Percentiles rank a stretch among this genome's conserved stretches.
Conservation (phyloP, 257 asterid species). For the Nicotiana benthamiana region DNA sequence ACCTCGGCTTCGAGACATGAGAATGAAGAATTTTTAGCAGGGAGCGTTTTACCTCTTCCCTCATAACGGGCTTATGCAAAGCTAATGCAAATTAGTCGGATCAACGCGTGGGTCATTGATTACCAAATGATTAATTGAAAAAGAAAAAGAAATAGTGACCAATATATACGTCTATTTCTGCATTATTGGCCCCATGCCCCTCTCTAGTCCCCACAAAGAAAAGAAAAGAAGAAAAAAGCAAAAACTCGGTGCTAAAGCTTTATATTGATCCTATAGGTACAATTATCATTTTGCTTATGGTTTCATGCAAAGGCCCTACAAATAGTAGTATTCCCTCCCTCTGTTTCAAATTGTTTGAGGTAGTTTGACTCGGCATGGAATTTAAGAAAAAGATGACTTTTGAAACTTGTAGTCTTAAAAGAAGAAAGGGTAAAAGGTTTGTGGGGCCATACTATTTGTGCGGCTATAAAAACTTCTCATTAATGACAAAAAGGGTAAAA, state of each 20-base stretch:
- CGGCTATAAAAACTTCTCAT: too few species aligned
- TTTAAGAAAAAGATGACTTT: too few species aligned
- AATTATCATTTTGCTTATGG: not conserved
- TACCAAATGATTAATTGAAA: not conserved
- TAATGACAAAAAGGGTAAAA: too few species aligned
- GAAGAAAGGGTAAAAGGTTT: too few species aligned
- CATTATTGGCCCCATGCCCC: not conserved
- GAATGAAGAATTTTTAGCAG: not conserved
- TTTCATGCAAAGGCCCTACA: not conserved
- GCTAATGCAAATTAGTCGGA: not conserved
- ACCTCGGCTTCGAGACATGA: not conserved
- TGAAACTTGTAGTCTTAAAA: too few species aligned
- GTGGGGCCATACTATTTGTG: too few species aligned
- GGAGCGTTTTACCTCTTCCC: not conserved
- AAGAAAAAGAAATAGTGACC: not conserved
- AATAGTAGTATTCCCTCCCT: not conserved
- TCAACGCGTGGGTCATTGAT: not conserved
- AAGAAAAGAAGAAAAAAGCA: not conserved
- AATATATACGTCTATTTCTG: not conserved
- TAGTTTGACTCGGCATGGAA: too few species aligned
- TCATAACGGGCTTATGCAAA: not conserved
- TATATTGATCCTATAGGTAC: not conserved
- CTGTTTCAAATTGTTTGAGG: too few species aligned
- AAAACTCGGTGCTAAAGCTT: not conserved
- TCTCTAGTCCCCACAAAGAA: not conserved